These are phyloP conservation scores for Kwoniella sp. DNA, from an alignment of 768 basidiomycete genomes.

Conservation along the genomic window DNA sequence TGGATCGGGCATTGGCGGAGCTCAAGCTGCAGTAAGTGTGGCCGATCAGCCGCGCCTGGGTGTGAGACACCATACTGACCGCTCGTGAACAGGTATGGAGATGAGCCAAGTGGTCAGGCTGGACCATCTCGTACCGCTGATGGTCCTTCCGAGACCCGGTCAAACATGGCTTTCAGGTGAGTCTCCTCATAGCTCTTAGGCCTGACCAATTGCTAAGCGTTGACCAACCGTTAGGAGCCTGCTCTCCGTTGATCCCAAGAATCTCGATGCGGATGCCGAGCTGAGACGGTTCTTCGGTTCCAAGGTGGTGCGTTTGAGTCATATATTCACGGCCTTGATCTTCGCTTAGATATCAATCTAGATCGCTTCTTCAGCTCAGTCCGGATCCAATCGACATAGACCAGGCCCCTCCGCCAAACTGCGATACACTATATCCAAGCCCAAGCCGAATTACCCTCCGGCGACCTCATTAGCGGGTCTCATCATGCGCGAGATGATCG, in stretches of 20 bases:
- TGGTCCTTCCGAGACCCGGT: conserved; percentile 28
- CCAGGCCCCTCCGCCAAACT: conserved; percentile 41
- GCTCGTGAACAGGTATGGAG: conserved; percentile 13
- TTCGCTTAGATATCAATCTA: conserved; percentile 21
- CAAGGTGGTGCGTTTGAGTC: conserved; percentile 61
- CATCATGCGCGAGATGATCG: conserved; percentile 59
- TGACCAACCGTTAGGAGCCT: conserved; percentile 50
- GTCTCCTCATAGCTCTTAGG: conserved; percentile 24
- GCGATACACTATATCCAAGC: conserved; percentile 71
- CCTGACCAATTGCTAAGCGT: not conserved
- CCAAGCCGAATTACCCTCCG: conserved; percentile 70
- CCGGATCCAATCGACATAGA: conserved; percentile 51
- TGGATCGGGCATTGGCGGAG: conserved; percentile 79
- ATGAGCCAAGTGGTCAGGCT: conserved; percentile 52
- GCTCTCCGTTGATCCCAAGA: conserved; percentile 69
- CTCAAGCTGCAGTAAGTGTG: conserved; percentile 65
- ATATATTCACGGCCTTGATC: not conserved
- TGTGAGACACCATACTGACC: too few relatives aligned
- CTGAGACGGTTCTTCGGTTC: conserved; percentile 90
- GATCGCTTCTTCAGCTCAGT: conserved; percentile 34
- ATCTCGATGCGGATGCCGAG: conserved; percentile 85
- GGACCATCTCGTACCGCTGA: conserved; percentile 31
- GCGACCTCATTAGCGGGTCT: conserved; percentile 58
- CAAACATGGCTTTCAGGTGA: conserved; percentile 42
- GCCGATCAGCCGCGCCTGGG: not conserved